Evolutionary conservation across 1,284 basidiomycete genomes (phyloP), one percentile per base, ranked within the genome.

Genomic region (Heterobasidion occidentale): DNA sequence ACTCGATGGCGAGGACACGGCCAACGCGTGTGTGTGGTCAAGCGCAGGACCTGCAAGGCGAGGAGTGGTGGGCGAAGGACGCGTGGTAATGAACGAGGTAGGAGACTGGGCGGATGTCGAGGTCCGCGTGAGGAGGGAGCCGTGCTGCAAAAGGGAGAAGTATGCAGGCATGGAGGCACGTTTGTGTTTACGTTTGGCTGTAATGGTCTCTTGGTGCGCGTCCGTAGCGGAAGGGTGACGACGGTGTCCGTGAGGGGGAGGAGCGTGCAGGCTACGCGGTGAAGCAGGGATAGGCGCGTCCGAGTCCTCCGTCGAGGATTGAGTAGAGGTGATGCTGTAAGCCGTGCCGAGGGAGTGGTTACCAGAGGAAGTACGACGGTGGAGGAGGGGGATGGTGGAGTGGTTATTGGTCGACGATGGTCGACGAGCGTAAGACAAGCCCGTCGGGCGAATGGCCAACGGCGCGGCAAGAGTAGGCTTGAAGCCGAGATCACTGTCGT

Each of bases 131-230:
- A 44, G 51, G 34, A 34, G 64, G 20, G 61, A 54, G 36, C 56
- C 48, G 62, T 62, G 33, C 56, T 68, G 70, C 46, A 90, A 75
- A 58, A 88, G 76, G 51, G 86, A 88, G 68, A 90, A 90, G 70
- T 84, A 88, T 9, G 85, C 81, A 15, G 88, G 88, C 47, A 90
- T 78, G 65, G 84, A 87, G 52, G 83, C 82, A 66, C 88, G 84
- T 67, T 84, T 86, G 62, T 80, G 81, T 63, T 70, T 74, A 62
- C 76, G 80, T 70, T 79, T 83, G 36, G 79, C 83, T 36, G 74
- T 73, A 45, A 75, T 60, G n/a, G 73, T 74, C 64, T 67, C 55
- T 56, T 71, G 63, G 64, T 62, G 62, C 38, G 64, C 62, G 59
- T 54, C 50, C 53, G 60, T 62, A 57, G 63, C 62, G 7, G 66